Percentiles rank a stretch among this genome's conserved stretches.
phyloP scores from a whole-genome alignment of 495 filamentous ascomycete genomes.

The Aspergillus homomorphus region DNA sequence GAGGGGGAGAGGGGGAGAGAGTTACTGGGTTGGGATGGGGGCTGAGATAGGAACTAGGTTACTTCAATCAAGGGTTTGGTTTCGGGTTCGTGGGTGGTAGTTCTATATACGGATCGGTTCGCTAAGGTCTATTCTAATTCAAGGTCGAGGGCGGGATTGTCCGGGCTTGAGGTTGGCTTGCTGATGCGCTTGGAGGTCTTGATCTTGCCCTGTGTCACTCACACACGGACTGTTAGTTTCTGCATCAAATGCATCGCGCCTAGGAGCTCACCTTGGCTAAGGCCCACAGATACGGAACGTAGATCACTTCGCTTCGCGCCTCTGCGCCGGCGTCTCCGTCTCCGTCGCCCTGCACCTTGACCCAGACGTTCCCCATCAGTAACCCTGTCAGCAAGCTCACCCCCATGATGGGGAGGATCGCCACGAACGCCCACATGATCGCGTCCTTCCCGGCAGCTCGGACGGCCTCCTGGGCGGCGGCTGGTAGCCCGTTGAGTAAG shows the following conservation, averaged over 20 bases:
- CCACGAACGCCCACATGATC: slow-evolving; percentile 55
- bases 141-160: too few relatives aligned
- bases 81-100: too few relatives aligned
- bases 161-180: not conserved
- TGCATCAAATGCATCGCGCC: too few relatives aligned
- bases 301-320: slow-evolving; percentile 22
- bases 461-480: slow-evolving; percentile 23
- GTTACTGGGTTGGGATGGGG: not conserved
- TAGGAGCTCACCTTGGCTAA: slow-evolving; percentile 17
- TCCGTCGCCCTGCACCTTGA: slow-evolving; percentile 17
- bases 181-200: not conserved
- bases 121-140: too few relatives aligned
- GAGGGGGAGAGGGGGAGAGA: not conserved
- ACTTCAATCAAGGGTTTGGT: too few relatives aligned
- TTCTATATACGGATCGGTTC: too few relatives aligned
- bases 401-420: slow-evolving; percentile 53
- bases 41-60: too few relatives aligned
- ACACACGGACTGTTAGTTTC: too few relatives aligned
- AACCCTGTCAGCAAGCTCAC: slow-evolving; percentile 40
- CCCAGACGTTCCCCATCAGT: slow-evolving; percentile 55
- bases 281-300: slow-evolving; percentile 26
- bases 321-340: not conserved
- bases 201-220: not conserved
- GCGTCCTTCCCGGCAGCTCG: slow-evolving; percentile 37
- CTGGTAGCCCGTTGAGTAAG: slow-evolving; percentile 20